phyloP scores from a whole-genome alignment of 2,329 filamentous ascomycete species.

The Diaporthe nobilis region DNA sequence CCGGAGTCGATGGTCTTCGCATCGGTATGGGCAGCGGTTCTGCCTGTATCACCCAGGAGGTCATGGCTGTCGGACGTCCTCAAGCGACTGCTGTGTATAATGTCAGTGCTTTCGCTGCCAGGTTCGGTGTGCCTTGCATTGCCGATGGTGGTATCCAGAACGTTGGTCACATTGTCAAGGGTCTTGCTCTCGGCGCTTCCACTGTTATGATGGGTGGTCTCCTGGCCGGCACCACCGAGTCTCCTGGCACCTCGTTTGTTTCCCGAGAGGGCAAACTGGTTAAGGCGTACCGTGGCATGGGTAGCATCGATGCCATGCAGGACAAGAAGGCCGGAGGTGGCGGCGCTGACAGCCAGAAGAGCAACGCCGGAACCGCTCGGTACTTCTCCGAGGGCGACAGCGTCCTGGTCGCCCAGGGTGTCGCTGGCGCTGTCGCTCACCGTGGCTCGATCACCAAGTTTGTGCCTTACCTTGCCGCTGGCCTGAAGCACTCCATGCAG shows the following conservation, averaged over 20 bases:
- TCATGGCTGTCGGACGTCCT: slow-evolving; percentile 98
- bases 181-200: slow-evolving; percentile 91
- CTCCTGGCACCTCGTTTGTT: slow-evolving; percentile 95
- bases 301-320: slow-evolving; percentile 99
- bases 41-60: slow-evolving; percentile 99
- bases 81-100: slow-evolving; percentile 94
- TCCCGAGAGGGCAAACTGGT: slow-evolving; percentile 97
- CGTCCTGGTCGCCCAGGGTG: slow-evolving; percentile 95
- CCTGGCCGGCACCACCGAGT: slow-evolving; percentile 96
- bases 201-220: slow-evolving; percentile 99
- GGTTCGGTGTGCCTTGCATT: slow-evolving; percentile 97
- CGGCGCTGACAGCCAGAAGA: slow-evolving; percentile 79
- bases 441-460: slow-evolving; percentile 92
- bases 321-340: slow-evolving; percentile 93
- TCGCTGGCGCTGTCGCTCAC: slow-evolving; percentile 87
- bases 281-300: slow-evolving; percentile 99
- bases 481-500: slow-evolving; percentile 97
- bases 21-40: slow-evolving; percentile 99
- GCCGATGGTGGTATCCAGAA: slow-evolving; percentile 99
- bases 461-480: slow-evolving; percentile 93
- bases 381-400: slow-evolving; percentile 99
- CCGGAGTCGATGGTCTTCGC: slow-evolving; percentile 94
- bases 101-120: slow-evolving; percentile 89
- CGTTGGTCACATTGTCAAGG: slow-evolving; percentile 99
- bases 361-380: slow-evolving; percentile 94